Conservation (phyloP, 305 asterid genomes). For the Plantago coronopus region DNA sequence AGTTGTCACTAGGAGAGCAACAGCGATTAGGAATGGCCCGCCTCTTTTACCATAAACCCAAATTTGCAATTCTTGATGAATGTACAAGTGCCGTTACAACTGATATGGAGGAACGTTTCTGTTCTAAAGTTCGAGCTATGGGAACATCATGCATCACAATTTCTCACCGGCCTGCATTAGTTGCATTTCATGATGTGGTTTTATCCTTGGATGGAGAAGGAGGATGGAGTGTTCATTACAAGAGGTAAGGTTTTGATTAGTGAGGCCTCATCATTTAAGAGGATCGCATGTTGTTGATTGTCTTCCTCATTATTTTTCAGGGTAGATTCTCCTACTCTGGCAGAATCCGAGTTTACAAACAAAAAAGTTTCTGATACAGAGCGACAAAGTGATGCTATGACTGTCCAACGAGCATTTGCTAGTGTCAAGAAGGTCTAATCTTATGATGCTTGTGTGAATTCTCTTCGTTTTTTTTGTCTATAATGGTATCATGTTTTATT, state of each 20-base stretch:
- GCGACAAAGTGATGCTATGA: conserved; percentile 84
- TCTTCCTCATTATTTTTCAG: conserved; percentile 35
- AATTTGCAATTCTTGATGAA: conserved; percentile 93
- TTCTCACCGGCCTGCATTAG: conserved; percentile 99
- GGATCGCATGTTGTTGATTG: conserved; percentile 11
- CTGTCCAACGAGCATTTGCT: conserved; percentile 95
- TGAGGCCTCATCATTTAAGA: conserved; percentile 8
- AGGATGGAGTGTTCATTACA: conserved; percentile 87
- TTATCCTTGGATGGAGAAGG: conserved; percentile 99
- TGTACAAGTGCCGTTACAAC: conserved; percentile 99
- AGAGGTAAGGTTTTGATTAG: conserved; percentile 47
- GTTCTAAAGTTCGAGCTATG: conserved; percentile 96
- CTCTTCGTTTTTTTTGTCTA: conserved; percentile 7
- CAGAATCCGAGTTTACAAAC: conserved; percentile 50
- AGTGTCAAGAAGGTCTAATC: conserved; percentile 56
- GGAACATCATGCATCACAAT: conserved; percentile 98
- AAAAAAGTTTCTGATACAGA: conserved; percentile 55
- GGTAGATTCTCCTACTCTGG: conserved; percentile 55
- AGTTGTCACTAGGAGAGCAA: conserved; percentile 92
- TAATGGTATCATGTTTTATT: conserved; percentile 22
- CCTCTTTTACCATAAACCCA: conserved; percentile 96
- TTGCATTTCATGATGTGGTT: conserved; percentile 94
- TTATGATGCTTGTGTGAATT: conserved; percentile 21
- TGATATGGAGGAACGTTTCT: conserved; percentile 98
- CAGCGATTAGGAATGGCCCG: conserved; percentile 99